These are phyloP conservation scores for Thermochaetoides thermophila DNA, from an alignment of 495 filamentous ascomycete species.

Conservation along the genomic window DNA sequence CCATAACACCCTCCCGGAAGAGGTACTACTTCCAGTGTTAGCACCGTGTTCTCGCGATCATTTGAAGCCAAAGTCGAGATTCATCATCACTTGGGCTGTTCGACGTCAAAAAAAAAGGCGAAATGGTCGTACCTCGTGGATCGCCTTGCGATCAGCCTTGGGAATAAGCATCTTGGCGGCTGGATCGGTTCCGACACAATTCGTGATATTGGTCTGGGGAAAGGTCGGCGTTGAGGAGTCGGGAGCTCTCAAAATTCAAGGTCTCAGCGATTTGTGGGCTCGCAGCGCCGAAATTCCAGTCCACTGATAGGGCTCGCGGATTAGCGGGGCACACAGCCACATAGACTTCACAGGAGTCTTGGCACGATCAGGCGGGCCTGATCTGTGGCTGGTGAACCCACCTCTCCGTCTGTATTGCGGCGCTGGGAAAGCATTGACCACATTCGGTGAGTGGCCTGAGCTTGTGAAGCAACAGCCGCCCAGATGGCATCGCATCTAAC, in stretches of 20 bases:
- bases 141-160: constrained; percentile 99
- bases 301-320: constrained; percentile 18
- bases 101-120: not conserved
- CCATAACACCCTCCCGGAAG: constrained; percentile 98
- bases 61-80: not conserved
- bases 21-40: constrained; percentile 59
- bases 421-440: not conserved
- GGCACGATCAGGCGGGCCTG: not conserved
- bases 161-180: constrained; percentile 82
- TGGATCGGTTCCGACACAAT: constrained; percentile 25
- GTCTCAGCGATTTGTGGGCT: constrained; percentile 22
- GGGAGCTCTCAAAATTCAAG: constrained; percentile 23
- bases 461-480: too few species aligned
- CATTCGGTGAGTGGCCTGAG: too few species aligned
- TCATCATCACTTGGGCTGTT: not conserved
- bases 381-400: constrained; percentile 8
- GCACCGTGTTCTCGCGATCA: constrained; percentile 7
- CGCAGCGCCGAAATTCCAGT: constrained; percentile 19
- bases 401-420: not conserved
- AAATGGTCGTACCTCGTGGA: constrained; percentile 52
- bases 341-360: constrained; percentile 1
- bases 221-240: constrained; percentile 20
- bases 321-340: constrained; percentile 20
- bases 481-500: too few species aligned
- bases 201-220: constrained; percentile 27